phyloP scores from a whole-genome alignment of 257 asterid genomes.

The Leonotis leonurus region DNA sequence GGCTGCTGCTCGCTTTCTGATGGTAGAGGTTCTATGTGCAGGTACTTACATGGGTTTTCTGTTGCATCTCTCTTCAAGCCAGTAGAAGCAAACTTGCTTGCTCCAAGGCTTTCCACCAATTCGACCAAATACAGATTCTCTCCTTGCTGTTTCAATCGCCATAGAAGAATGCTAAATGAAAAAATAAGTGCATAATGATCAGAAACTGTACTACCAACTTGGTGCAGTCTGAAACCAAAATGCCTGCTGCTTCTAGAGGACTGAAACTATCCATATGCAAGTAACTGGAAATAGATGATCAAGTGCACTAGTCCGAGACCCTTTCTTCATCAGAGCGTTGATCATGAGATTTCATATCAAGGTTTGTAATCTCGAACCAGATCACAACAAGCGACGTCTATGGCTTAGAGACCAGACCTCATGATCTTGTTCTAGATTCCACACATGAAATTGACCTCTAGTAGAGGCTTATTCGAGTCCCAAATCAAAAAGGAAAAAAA shows the following conservation, averaged over 20 bases:
- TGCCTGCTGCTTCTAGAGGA: neutral
- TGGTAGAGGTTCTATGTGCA: conserved; percentile 24
- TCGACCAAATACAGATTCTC: conserved; percentile 11
- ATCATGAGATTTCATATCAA: neutral
- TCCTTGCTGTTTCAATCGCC: conserved; percentile 23
- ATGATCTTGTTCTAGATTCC: neutral
- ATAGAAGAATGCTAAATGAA: conserved; percentile 16
- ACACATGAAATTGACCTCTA: neutral
- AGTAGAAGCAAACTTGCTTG: conserved; percentile 34
- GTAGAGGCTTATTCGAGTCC: neutral
- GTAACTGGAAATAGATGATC: neutral
- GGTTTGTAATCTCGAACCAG: neutral
- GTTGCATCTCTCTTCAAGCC: conserved; percentile 54
- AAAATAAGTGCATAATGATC: conserved; percentile 12
- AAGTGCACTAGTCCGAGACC: neutral
- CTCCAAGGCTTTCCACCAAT: conserved; percentile 10
- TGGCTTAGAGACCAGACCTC: neutral
- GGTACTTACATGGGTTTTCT: conserved; percentile 43
- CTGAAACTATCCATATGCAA: neutral
- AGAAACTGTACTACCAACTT: conserved; percentile 12
- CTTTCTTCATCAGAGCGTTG: neutral
- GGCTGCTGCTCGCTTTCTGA: conserved; percentile 7
- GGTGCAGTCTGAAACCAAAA: neutral
- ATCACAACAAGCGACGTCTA: neutral
- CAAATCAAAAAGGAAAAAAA: neutral